A percentile compares a stretch with the other conserved stretches of the same genome.
Evolutionary conservation across 306 rosid genomes (phyloP).

Genomic region (Inga leiocalycina): DNA sequence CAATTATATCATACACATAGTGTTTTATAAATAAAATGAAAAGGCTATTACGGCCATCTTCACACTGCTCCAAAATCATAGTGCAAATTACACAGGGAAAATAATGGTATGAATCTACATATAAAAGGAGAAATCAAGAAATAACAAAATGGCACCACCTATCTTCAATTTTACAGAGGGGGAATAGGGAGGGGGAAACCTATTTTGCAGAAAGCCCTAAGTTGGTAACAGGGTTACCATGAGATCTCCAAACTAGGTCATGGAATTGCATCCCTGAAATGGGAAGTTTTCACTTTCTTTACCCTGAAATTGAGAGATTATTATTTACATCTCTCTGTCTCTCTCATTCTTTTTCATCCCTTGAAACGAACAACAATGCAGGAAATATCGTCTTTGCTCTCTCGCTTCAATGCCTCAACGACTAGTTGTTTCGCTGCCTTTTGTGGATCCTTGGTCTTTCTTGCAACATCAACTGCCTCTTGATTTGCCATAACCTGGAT

Average conservation of each 20-base stretch:
- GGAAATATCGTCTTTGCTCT: constrained; percentile 88
- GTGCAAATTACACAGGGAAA: constrained; percentile 51
- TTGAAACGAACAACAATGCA: constrained; percentile 85
- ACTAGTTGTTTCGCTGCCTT: constrained; percentile 73
- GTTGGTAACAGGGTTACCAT: constrained; percentile 23
- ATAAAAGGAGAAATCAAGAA: constrained; percentile 51
- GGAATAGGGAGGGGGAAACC: constrained; percentile 22
- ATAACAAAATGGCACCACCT: constrained; percentile 49
- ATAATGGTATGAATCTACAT: constrained; percentile 53
- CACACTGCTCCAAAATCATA: constrained; percentile 48
- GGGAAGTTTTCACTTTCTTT: not conserved
- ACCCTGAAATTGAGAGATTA: constrained; percentile 12
- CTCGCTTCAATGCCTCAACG: constrained; percentile 71
- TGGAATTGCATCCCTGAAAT: not conserved
- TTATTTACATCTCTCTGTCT: not conserved
- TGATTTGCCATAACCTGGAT: constrained; percentile 83
- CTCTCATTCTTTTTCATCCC: constrained; percentile 38
- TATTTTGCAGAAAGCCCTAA: constrained; percentile 42
- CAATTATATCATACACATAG: constrained; percentile 25
- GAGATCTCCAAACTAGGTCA: constrained; percentile 28
- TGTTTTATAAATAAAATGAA: constrained; percentile 26
- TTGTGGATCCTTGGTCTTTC: constrained; percentile 68
- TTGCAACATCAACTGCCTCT: constrained; percentile 84
- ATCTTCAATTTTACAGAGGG: constrained; percentile 50
- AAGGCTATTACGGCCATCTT: constrained; percentile 35